phyloP scores from a whole-genome alignment of 1,284 basidiomycete genomes.

The Ceratobasidium sp. region DNA sequence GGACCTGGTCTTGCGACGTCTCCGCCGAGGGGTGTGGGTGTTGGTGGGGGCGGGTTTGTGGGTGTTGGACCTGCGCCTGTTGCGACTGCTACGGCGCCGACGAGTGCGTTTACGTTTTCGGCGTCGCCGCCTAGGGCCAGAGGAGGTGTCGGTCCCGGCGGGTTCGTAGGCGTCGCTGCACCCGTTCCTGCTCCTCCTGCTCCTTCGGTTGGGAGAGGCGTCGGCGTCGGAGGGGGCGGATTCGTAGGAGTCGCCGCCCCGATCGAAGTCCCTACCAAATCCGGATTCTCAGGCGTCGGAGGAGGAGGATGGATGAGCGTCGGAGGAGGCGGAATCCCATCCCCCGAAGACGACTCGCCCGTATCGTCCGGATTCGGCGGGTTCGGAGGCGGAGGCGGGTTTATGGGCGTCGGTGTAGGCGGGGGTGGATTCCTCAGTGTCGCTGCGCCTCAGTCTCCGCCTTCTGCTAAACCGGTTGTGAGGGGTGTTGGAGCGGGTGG shows the following conservation, averaged over 20 bases:
- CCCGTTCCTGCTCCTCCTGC: background rate
- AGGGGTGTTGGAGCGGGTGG: slow-evolving; percentile 20
- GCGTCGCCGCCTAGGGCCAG: too few species aligned
- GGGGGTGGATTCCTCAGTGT: slow-evolving; percentile 39
- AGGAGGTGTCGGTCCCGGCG: background rate
- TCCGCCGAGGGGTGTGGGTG: slow-evolving; percentile 16
- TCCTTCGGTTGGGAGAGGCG: background rate
- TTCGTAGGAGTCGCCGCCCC: slow-evolving; percentile 21
- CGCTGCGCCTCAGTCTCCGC: slow-evolving; percentile 21
- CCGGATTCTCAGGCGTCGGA: slow-evolving; percentile 35
- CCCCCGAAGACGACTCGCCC: slow-evolving; percentile 9
- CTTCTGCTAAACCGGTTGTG: background rate
- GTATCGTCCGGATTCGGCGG: background rate
- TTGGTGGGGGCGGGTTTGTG: slow-evolving; percentile 34
- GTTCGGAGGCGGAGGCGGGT: slow-evolving; percentile 11
- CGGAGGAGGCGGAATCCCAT: slow-evolving; percentile 15
- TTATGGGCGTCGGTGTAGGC: slow-evolving; percentile 22
- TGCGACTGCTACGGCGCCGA: too few species aligned
- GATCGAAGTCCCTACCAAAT: slow-evolving; percentile 4
- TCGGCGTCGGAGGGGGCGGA: slow-evolving; percentile 23
- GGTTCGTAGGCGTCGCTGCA: background rate
- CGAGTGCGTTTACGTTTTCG: too few species aligned
- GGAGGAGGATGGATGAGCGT: slow-evolving; percentile 11
- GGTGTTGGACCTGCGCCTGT: slow-evolving; percentile 9
- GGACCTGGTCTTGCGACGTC: background rate